Percentiles rank a stretch among this genome's conserved stretches.
phyloP scores from a whole-genome alignment of 305 asterid species.

The Solanum hybrid region DNA sequence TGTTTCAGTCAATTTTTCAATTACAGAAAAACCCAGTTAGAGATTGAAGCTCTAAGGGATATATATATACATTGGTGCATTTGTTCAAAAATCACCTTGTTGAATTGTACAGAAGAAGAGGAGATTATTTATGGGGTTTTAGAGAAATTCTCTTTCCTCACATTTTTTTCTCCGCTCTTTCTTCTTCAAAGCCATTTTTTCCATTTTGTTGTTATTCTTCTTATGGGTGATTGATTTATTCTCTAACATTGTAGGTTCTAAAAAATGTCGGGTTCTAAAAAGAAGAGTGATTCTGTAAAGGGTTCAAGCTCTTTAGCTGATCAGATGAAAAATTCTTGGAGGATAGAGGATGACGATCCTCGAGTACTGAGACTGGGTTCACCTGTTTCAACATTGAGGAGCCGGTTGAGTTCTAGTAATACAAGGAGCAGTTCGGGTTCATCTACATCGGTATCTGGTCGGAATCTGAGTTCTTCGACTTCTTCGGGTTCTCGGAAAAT shows the following conservation, averaged over 20 bases:
- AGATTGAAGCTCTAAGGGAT: neutral
- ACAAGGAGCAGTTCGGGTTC: conserved; percentile 59
- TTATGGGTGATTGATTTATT: too few relatives aligned
- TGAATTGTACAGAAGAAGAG: neutral
- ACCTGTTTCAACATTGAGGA: conserved; percentile 41
- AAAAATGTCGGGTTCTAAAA: neutral
- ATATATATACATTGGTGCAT: neutral
- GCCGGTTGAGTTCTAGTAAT: conserved; percentile 9
- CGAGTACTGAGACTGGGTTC: conserved; percentile 23
- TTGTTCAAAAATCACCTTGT: neutral
- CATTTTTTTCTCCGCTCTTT: too few relatives aligned
- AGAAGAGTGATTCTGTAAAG: conserved; percentile 6
- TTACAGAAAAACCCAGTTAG: neutral
- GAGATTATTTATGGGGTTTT: neutral
- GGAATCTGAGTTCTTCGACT: conserved; percentile 4
- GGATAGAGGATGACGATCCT: too few relatives aligned
- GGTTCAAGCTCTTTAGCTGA: conserved; percentile 26
- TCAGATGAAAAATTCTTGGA: conserved; percentile 32
- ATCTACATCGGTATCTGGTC: conserved; percentile 69
- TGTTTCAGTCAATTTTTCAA: neutral
- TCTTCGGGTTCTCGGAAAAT: too few relatives aligned
- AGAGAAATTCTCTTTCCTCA: neutral
- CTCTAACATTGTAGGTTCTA: neutral
- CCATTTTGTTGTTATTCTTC: neutral
- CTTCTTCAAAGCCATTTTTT: neutral